Conservation (phyloP, 257 asterid species). For the Lycium barbarum region DNA sequence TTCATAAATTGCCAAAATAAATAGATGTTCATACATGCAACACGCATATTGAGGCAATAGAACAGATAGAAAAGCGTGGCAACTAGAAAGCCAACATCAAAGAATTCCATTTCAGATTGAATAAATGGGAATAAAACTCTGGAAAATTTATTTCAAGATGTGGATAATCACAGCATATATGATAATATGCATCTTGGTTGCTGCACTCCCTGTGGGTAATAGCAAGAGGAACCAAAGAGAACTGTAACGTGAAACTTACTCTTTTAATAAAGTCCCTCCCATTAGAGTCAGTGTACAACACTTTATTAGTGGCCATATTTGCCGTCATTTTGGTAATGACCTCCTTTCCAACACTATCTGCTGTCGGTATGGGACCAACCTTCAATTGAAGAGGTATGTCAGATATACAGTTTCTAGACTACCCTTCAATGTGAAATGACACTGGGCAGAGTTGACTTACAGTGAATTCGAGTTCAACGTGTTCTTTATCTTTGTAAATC, state of each 20-base stretch:
- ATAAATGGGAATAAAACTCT: not conserved
- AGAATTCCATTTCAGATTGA: not conserved
- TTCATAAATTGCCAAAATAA: not conserved
- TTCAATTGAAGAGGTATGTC: constrained; percentile 43
- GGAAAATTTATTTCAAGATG: not conserved
- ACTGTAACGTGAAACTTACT: constrained; percentile 48
- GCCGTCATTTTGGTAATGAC: constrained; percentile 76
- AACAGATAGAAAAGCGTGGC: not conserved
- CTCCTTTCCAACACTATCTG: constrained; percentile 80
- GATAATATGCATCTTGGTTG: too few species aligned
- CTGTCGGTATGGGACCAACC: constrained; percentile 81
- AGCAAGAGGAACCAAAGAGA: too few species aligned
- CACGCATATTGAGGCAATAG: not conserved
- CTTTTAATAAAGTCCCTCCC: constrained; percentile 91
- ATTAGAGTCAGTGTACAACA: constrained; percentile 84
- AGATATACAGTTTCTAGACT: constrained; percentile 5
- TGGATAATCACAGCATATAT: not conserved
- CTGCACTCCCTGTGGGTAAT: too few species aligned
- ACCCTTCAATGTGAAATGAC: constrained; percentile 3
- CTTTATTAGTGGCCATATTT: constrained; percentile 71
- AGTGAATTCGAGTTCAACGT: constrained; percentile 87
- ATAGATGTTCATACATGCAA: not conserved
- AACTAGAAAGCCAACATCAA: not conserved
- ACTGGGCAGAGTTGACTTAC: constrained; percentile 50
- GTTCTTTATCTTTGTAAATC: constrained; percentile 82